phyloP scores from a whole-genome alignment of 2,329 filamentous ascomycete species.

The Camillea tinctor region DNA sequence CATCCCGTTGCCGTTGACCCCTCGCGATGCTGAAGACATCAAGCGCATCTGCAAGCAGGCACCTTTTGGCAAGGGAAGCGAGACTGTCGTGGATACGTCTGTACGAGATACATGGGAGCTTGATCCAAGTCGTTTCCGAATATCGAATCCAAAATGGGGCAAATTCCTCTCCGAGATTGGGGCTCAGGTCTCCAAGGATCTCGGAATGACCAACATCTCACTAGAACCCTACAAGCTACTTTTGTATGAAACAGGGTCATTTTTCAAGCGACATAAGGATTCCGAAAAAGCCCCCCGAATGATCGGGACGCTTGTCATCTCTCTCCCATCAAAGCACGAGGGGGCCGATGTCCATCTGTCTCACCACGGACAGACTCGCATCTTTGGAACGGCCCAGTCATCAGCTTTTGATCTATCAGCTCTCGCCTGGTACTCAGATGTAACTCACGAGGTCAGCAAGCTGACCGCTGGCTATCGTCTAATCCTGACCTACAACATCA shows the following conservation, averaged over 20 bases:
- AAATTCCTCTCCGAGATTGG: conserved; percentile 26
- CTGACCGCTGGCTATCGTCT: conserved; percentile 43
- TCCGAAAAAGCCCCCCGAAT: conserved; percentile 44
- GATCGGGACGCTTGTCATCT: conserved; percentile 47
- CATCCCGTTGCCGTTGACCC: conserved; percentile 28
- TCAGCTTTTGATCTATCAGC: conserved; percentile 33
- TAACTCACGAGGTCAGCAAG: conserved; percentile 45
- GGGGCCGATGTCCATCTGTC: conserved; percentile 42
- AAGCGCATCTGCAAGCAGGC: conserved; percentile 26
- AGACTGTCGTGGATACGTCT: conserved; percentile 37
- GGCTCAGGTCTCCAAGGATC: conserved; percentile 20
- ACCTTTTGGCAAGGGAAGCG: conserved; percentile 37
- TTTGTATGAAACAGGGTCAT: conserved; percentile 45
- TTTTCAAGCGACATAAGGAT: conserved; percentile 46
- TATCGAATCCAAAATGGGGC: conserved; percentile 38
- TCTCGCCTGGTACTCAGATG: conserved; percentile 40
- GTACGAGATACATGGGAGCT: conserved; percentile 42
- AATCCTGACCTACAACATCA: conserved; percentile 49
- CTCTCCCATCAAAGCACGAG: conserved; percentile 43
- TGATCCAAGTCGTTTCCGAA: conserved; percentile 33
- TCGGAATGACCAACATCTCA: conserved; percentile 30
- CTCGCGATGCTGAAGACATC: conserved; percentile 26
- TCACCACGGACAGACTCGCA: conserved; percentile 31
- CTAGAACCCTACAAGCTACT: conserved; percentile 42
- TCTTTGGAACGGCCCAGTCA: conserved; percentile 30